phyloP scores from a whole-genome alignment of 2,329 filamentous ascomycete species.

The Colletotrichum sp. region DNA sequence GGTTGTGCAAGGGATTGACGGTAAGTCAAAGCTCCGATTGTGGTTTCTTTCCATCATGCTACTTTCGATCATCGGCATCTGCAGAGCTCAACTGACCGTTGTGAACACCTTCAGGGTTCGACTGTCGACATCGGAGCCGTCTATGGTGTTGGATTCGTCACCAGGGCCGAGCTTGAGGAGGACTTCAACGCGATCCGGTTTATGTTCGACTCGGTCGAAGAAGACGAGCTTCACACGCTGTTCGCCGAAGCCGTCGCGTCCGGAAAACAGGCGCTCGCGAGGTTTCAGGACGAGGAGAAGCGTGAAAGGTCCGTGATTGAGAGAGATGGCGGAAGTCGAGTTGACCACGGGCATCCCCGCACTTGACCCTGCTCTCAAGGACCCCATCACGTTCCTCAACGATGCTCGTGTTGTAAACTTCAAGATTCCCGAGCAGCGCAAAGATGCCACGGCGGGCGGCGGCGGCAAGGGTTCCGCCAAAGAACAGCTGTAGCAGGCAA shows the following conservation, averaged over 20 bases:
- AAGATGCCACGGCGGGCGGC: not conserved
- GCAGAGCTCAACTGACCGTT: too few species aligned
- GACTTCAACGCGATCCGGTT: not conserved
- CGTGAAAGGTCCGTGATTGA: not conserved
- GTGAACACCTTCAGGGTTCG: too few species aligned
- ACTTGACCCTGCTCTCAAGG: not conserved
- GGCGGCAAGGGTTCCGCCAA: not conserved
- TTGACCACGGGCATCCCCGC: not conserved
- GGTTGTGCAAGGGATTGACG: constrained; percentile 32
- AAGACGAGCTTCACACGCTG: constrained; percentile 41
- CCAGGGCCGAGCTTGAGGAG: too few species aligned
- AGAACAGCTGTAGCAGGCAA: not conserved
- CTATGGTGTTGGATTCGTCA: too few species aligned
- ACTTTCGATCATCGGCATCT: too few species aligned
- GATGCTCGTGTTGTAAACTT: not conserved
- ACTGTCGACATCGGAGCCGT: too few species aligned
- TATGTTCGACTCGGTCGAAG: constrained; percentile 13
- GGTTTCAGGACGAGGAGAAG: not conserved
- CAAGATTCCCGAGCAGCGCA: not conserved
- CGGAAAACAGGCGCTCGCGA: not conserved
- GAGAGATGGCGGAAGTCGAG: not conserved
- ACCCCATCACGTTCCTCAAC: not conserved
- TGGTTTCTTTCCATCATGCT: too few species aligned
- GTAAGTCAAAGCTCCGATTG: constrained; percentile 25
- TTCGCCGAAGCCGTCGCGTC: constrained; percentile 46